phyloP scores from a whole-genome alignment of 345 rosid genomes.

The Salix caprea region DNA sequence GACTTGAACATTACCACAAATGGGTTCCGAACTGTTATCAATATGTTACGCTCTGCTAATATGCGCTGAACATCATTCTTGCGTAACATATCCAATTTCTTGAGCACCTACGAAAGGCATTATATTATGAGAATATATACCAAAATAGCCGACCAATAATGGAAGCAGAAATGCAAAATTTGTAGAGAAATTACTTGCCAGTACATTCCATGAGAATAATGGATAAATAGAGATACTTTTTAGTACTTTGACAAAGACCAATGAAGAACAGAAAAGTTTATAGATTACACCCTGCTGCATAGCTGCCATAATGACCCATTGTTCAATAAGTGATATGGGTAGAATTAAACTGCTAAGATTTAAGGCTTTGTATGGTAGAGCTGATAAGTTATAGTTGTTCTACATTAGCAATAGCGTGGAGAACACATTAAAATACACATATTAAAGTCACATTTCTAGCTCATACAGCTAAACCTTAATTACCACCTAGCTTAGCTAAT shows the following conservation, averaged over 20 bases:
- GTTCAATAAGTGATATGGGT: too few species aligned
- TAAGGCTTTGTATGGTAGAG: too few species aligned
- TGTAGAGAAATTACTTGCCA: neutral
- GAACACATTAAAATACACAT: too few species aligned
- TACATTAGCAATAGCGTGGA: too few species aligned
- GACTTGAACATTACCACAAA: constrained; percentile 57
- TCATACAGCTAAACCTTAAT: too few species aligned
- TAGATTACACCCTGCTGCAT: neutral
- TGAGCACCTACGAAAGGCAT: constrained; percentile 49
- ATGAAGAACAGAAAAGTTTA: neutral
- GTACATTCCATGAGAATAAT: neutral
- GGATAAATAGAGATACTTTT: too few species aligned
- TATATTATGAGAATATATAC: constrained; percentile 9
- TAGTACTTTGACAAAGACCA: neutral
- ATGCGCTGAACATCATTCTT: constrained; percentile 76
- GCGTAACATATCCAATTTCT: constrained; percentile 75
- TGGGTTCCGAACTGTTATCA: constrained; percentile 77
- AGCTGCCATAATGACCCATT: too few species aligned
- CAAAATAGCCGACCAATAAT: neutral
- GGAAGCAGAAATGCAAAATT: neutral
- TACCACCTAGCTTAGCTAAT: too few species aligned
- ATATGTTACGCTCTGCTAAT: constrained; percentile 73
- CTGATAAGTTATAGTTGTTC: too few species aligned
- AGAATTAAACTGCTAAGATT: too few species aligned
- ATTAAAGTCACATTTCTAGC: too few species aligned